phyloP scores from a whole-genome alignment of 202 grass and related monocot genomes.

The Setaria italica region DNA sequence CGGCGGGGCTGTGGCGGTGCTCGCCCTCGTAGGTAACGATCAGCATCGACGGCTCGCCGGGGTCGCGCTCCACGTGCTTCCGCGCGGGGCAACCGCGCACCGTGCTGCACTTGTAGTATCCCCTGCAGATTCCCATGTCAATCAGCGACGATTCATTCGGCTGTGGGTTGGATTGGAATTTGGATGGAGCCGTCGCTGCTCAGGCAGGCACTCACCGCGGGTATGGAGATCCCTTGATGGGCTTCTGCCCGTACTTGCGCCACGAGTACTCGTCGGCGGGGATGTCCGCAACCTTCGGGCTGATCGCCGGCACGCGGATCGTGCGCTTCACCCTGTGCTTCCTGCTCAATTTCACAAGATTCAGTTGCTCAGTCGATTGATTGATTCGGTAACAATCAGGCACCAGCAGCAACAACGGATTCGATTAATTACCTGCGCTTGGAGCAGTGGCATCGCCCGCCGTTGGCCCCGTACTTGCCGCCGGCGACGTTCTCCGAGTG shows the following conservation, averaged over 20 bases:
- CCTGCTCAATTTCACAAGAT: background rate
- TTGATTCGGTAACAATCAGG: background rate
- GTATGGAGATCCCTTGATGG: slow-evolving; percentile 65
- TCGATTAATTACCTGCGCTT: slow-evolving; percentile 31
- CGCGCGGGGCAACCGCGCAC: slow-evolving; percentile 74
- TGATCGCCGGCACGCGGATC: slow-evolving; percentile 67
- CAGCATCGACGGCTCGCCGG: slow-evolving; percentile 65
- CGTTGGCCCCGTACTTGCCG: slow-evolving; percentile 27
- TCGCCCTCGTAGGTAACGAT: slow-evolving; percentile 85
- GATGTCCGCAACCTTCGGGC: slow-evolving; percentile 56
- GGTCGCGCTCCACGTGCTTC: slow-evolving; percentile 93
- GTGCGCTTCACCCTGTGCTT: slow-evolving; percentile 60
- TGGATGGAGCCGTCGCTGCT: too few species aligned
- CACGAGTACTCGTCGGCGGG: slow-evolving; percentile 78
- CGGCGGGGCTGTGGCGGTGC: slow-evolving; percentile 52
- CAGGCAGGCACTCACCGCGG: slow-evolving; percentile 49
- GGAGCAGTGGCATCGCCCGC: slow-evolving; percentile 64
- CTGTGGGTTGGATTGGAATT: background rate
- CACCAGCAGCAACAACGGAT: background rate
- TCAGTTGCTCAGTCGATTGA: background rate
- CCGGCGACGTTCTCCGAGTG: slow-evolving; percentile 55
- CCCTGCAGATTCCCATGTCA: slow-evolving; percentile 22
- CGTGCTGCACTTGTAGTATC: slow-evolving; percentile 96
- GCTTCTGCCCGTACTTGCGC: slow-evolving; percentile 97
- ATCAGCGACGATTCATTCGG: background rate